These are phyloP conservation scores for Insectozyma bohioensis DNA, from an alignment of 1,139 yeast genomes.

Conservation along the genomic window DNA sequence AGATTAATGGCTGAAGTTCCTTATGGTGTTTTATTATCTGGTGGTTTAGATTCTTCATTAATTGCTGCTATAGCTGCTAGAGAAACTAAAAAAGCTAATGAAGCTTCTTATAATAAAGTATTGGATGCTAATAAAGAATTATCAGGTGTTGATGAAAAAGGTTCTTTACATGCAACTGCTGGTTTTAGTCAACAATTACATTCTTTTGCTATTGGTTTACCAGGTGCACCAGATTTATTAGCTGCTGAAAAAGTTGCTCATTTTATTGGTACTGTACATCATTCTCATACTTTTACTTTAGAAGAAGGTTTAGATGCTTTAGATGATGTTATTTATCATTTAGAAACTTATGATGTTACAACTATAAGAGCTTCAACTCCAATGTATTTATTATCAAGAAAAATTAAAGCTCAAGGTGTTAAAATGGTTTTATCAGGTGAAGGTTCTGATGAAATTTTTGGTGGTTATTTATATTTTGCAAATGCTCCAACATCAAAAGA, in stretches of 20 bases:
- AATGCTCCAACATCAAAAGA: slow-evolving; percentile 90
- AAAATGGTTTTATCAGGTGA: slow-evolving; percentile 99
- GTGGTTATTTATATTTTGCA: slow-evolving; percentile 97
- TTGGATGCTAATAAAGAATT: slow-evolving; percentile 59
- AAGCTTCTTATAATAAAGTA: slow-evolving; percentile 54
- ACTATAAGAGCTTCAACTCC: slow-evolving; percentile 99
- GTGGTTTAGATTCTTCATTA: slow-evolving; percentile 94
- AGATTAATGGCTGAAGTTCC: slow-evolving; percentile 99
- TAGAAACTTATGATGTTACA: slow-evolving; percentile 97
- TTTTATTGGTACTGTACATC: slow-evolving; percentile 93
- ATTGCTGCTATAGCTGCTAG: slow-evolving; percentile 97
- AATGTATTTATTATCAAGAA: slow-evolving; percentile 92
- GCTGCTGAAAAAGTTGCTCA: slow-evolving; percentile 98
- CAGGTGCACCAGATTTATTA: slow-evolving; percentile 94
- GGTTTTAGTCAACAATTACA: slow-evolving; percentile 79
- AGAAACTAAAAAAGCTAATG: slow-evolving; percentile 76
- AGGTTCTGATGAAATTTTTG: slow-evolving; percentile 98
- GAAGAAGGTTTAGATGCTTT: slow-evolving; percentile 97
- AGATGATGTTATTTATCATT: slow-evolving; percentile 89
- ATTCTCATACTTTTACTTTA: slow-evolving; percentile 94
- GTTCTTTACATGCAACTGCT: slow-evolving; percentile 75
- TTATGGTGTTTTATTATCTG: slow-evolving; percentile 93
- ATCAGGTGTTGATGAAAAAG: slow-evolving; percentile 90
- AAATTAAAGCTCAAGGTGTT: slow-evolving; percentile 98
- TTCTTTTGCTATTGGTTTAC: slow-evolving; percentile 95